These are phyloP conservation scores for Aspergillus chevalieri DNA, from an alignment of 2,329 filamentous ascomycete genomes.

Conservation along the genomic window DNA sequence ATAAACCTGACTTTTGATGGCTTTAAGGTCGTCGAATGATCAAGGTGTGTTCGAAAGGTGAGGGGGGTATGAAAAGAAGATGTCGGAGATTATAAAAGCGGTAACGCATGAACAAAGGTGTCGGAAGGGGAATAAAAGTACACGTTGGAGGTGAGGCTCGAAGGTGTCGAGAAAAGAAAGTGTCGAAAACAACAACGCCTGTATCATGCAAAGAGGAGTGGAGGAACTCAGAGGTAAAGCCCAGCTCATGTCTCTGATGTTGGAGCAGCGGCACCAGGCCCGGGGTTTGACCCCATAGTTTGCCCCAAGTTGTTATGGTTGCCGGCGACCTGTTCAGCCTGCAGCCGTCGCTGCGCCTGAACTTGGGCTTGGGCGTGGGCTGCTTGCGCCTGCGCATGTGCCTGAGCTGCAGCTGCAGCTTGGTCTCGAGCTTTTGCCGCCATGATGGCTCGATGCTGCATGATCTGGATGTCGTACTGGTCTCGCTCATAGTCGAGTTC, in stretches of 20 bases:
- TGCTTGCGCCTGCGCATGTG: slow-evolving; percentile 38
- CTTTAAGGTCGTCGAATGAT: slow-evolving; percentile 7
- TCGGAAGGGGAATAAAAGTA: slow-evolving; percentile 23
- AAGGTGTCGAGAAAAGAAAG: slow-evolving; percentile 11
- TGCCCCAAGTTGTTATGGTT: slow-evolving; percentile 18
- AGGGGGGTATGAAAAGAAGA: slow-evolving; percentile 3
- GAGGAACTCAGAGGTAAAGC: slow-evolving; percentile 12
- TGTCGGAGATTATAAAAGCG: not conserved
- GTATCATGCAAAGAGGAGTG: slow-evolving; percentile 26
- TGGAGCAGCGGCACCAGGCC: slow-evolving; percentile 22
- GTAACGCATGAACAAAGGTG: slow-evolving; percentile 5
- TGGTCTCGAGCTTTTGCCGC: slow-evolving; percentile 38
- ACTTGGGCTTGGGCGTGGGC: slow-evolving; percentile 35
- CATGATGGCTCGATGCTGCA: slow-evolving; percentile 51
- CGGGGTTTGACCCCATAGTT: slow-evolving; percentile 26
- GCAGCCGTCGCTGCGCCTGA: slow-evolving; percentile 31
- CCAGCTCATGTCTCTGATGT: slow-evolving; percentile 25
- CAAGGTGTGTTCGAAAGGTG: not conserved
- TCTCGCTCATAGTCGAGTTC: slow-evolving; percentile 69
- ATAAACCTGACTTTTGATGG: slow-evolving; percentile 15
- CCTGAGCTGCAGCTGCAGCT: slow-evolving; percentile 39
- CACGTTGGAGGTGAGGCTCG: slow-evolving; percentile 12
- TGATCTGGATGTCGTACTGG: slow-evolving; percentile 54
- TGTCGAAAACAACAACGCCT: slow-evolving; percentile 23
- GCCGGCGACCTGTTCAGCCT: slow-evolving; percentile 26